phyloP scores from a whole-genome alignment of 805 yeast genomes.

The Kazachstania viticola region DNA sequence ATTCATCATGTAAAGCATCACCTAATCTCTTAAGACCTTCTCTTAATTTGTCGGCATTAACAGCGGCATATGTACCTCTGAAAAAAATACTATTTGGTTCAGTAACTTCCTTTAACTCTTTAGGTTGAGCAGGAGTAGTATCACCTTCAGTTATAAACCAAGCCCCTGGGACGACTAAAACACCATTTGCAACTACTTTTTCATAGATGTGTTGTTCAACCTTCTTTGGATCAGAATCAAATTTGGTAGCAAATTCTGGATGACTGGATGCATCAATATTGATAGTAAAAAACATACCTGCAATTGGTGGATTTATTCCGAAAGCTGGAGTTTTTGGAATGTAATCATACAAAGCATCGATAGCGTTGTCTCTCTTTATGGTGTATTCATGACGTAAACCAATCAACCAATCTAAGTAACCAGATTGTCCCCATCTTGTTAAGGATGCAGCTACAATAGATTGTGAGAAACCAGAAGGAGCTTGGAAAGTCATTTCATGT shows the following conservation, averaged over 20 bases:
- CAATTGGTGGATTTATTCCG: conserved; percentile 49
- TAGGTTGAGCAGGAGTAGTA: conserved; percentile 47
- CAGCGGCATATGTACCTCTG: conserved; percentile 86
- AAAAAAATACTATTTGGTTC: conserved; percentile 47
- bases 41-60: conserved; percentile 51
- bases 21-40: conserved; percentile 60
- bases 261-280: conserved; percentile 67
- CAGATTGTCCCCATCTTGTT: conserved; percentile 81
- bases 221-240: conserved; percentile 44
- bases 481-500: conserved; percentile 74
- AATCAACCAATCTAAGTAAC: conserved; percentile 83
- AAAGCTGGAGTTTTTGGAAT: conserved; percentile 28
- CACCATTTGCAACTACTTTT: conserved; percentile 45
- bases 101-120: conserved; percentile 30
- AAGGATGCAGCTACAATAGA: conserved; percentile 58
- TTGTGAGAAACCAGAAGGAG: conserved; percentile 73
- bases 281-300: conserved; percentile 81
- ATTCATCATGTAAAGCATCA: conserved; percentile 48
- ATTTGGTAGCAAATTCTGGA: conserved; percentile 55
- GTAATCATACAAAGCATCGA: conserved; percentile 56
- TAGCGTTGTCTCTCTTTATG: conserved; percentile 74
- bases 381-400: conserved; percentile 78
- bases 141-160: conserved; percentile 59
- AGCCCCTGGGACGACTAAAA: conserved; percentile 70
- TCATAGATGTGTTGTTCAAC: conserved; percentile 59